Evolutionary conservation across 352 stramenopile genomes (phyloP).

Genomic region (Phytophthora syringae): DNA sequence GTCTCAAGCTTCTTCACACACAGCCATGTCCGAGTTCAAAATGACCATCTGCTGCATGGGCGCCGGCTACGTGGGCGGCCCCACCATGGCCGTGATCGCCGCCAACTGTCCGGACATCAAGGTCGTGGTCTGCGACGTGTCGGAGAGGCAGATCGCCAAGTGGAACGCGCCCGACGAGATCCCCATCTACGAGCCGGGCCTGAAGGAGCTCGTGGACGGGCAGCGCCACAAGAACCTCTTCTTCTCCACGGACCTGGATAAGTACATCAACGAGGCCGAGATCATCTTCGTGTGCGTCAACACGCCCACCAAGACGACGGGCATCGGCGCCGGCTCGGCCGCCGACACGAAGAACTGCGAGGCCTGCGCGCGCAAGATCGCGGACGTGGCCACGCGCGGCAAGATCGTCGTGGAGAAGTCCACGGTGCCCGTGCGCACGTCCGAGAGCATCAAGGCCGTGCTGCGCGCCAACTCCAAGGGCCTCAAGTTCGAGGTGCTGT

Average conservation of each 20-base stretch:
- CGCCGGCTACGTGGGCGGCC: constrained; percentile 98
- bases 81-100: constrained; percentile 99
- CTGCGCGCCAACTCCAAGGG: constrained; percentile 95
- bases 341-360: constrained; percentile 99
- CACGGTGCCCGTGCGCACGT: constrained; percentile 99
- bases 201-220: constrained; percentile 96
- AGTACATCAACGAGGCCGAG: constrained; percentile 96
- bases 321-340: constrained; percentile 96
- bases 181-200: constrained; percentile 99
- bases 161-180: constrained; percentile 96
- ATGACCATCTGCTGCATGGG: constrained; percentile 97
- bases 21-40: constrained; percentile 58
- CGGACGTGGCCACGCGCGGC: constrained; percentile 90
- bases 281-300: constrained; percentile 99
- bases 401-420: constrained; percentile 99
- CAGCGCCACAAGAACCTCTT: constrained; percentile 97
- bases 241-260: constrained; percentile 98
- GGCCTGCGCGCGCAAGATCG: constrained; percentile 98
- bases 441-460: constrained; percentile 96
- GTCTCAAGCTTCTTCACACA: not conserved
- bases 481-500: constrained; percentile 97
- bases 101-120: constrained; percentile 97
- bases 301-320: constrained; percentile 98
- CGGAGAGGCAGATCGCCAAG: constrained; percentile 95
- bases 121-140: constrained; percentile 98